Evolutionary conservation across 1,139 yeast species (phyloP).

Genomic region (Diutina ranongensis): DNA sequence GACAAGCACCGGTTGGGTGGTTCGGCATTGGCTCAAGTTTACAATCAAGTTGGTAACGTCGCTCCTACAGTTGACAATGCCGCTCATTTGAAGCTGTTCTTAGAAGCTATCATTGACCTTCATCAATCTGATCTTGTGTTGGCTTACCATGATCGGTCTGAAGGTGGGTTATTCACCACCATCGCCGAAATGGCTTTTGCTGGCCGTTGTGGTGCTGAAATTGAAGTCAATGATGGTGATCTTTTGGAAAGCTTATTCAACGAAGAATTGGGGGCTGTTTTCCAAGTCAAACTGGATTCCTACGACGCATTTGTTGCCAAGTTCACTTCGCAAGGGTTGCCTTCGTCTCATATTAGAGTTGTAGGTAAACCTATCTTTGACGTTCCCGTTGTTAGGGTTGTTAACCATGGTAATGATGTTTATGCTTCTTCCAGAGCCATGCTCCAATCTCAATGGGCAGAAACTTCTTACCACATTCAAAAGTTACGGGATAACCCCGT

Average conservation of each 20-base stretch:
- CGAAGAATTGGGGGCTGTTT: slow-evolving; percentile 94
- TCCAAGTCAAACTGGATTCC: slow-evolving; percentile 61
- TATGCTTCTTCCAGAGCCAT: slow-evolving; percentile 50
- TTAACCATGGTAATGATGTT: slow-evolving; percentile 31
- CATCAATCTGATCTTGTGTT: slow-evolving; percentile 61
- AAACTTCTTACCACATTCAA: slow-evolving; percentile 86
- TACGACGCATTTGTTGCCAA: slow-evolving; percentile 42
- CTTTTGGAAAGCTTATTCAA: slow-evolving; percentile 56
- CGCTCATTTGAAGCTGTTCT: slow-evolving; percentile 50
- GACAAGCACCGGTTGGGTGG: slow-evolving; percentile 68
- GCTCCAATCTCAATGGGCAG: slow-evolving; percentile 78
- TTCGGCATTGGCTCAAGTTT: slow-evolving; percentile 91
- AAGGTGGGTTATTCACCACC: slow-evolving; percentile 89
- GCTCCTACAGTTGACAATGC: slow-evolving; percentile 79
- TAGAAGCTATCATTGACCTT: slow-evolving; percentile 55
- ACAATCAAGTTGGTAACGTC: slow-evolving; percentile 69
- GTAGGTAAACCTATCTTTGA: slow-evolving; percentile 47
- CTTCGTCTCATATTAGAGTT: slow-evolving; percentile 37
- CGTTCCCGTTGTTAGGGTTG: slow-evolving; percentile 40
- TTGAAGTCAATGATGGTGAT: slow-evolving; percentile 32
- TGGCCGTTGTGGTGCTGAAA: slow-evolving; percentile 63
- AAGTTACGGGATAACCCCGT: slow-evolving; percentile 88
- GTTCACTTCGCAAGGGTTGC: slow-evolving; percentile 46
- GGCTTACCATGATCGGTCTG: slow-evolving; percentile 94
- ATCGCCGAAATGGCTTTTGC: slow-evolving; percentile 95